A percentile compares a stretch with the other conserved stretches of the same genome.
Conservation (phyloP, 2,329 filamentous ascomycete species). For the Arthrobotrys conoides region DNA sequence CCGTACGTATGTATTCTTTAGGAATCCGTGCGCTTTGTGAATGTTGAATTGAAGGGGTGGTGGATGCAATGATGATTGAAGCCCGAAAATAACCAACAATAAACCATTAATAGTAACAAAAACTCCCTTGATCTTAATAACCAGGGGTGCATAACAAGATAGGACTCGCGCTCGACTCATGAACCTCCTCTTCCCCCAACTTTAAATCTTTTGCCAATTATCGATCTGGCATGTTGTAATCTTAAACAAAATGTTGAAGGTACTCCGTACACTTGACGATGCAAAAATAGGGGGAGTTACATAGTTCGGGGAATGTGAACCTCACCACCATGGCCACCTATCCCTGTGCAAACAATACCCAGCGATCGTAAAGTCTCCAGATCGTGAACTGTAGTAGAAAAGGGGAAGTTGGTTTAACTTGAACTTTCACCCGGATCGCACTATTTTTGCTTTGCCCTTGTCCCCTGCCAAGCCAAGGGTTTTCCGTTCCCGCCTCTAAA, state of each 20-base stretch:
- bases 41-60: not conserved
- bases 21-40: conserved; percentile 17
- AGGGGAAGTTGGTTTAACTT: conserved; percentile 2
- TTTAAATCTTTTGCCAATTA: conserved; percentile 17
- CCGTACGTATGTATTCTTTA: not conserved
- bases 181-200: conserved; percentile 4
- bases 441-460: not conserved
- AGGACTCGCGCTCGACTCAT: conserved; percentile 9
- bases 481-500: conserved; percentile 44
- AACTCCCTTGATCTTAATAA: conserved; percentile 11
- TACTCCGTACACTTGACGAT: too few species aligned
- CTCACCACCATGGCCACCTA: too few species aligned
- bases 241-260: conserved; percentile 12
- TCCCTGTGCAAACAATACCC: not conserved
- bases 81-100: conserved; percentile 2
- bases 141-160: conserved; percentile 8
- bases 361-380: not conserved
- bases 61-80: not conserved
- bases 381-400: not conserved
- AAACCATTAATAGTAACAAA: conserved; percentile 43
- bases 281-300: conserved; percentile 16
- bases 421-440: conserved; percentile 17
- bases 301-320: not conserved
- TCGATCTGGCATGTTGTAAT: conserved; percentile 33
- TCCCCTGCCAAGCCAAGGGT: conserved; percentile 44